Percentiles rank a stretch among this genome's conserved stretches.
Evolutionary conservation across 2,329 filamentous ascomycete species (phyloP).

Genomic region (Ophiobolus disseminans): DNA sequence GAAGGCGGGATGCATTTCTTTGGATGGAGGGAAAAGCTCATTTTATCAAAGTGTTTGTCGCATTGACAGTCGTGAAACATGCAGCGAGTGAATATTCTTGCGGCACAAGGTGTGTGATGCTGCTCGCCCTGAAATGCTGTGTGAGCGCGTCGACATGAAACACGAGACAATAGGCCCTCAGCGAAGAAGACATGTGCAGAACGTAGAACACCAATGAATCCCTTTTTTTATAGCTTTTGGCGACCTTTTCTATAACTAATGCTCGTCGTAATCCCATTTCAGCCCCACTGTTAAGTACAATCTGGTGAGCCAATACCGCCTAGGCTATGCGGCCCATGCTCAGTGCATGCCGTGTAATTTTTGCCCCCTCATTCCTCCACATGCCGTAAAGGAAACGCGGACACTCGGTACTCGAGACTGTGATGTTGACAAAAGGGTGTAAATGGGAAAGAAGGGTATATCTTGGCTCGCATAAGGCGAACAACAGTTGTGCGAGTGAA

Average conservation of each 20-base stretch:
- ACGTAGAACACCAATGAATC: slow-evolving; percentile 29
- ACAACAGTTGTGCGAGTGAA: slow-evolving; percentile 45
- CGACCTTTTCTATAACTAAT: slow-evolving; percentile 44
- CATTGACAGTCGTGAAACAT: slow-evolving; percentile 37
- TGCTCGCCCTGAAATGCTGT: slow-evolving; percentile 22
- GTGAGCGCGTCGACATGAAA: slow-evolving; percentile 35
- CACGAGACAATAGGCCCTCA: slow-evolving; percentile 7
- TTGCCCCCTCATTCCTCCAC: slow-evolving; percentile 24
- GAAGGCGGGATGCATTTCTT: slow-evolving; percentile 3
- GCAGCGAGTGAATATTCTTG: slow-evolving; percentile 23
- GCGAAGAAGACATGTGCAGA: slow-evolving; percentile 9
- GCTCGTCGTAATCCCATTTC: slow-evolving; percentile 40
- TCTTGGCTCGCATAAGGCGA: slow-evolving; percentile 45
- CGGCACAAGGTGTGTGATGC: slow-evolving; percentile 27
- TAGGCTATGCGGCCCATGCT: slow-evolving; percentile 24
- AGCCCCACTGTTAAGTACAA: slow-evolving; percentile 44
- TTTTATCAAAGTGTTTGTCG: slow-evolving; percentile 21
- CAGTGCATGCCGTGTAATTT: slow-evolving; percentile 21
- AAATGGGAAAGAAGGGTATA: slow-evolving; percentile 46
- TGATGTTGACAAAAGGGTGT: slow-evolving; percentile 15
- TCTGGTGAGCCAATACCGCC: slow-evolving; percentile 37
- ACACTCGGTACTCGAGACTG: slow-evolving; percentile 13
- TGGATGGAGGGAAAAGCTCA: slow-evolving; percentile 15
- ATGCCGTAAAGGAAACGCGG: slow-evolving; percentile 20
- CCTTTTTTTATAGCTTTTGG: slow-evolving; percentile 37